Evolutionary conservation across 441 rosid species (phyloP).

Genomic region (Syzygium malaccense): DNA sequence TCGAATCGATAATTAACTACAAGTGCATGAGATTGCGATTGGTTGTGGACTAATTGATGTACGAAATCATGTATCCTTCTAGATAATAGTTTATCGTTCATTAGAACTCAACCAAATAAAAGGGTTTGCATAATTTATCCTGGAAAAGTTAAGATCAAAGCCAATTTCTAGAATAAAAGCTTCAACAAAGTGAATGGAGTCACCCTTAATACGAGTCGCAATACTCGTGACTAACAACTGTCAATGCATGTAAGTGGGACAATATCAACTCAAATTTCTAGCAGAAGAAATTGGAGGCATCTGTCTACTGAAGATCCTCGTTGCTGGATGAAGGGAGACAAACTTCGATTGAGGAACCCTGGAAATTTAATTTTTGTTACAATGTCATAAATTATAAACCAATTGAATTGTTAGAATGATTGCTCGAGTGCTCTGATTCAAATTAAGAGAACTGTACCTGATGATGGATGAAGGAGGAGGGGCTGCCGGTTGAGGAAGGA

Average conservation of each 20-base stretch:
- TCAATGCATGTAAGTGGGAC: background rate
- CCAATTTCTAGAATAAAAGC: background rate
- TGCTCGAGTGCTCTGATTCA: background rate
- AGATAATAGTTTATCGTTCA: background rate
- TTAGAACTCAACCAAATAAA: background rate
- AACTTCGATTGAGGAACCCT: background rate
- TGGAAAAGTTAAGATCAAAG: background rate
- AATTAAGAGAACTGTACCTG: background rate
- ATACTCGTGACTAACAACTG: background rate
- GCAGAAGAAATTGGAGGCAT: background rate
- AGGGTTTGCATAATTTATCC: background rate
- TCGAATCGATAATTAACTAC: background rate
- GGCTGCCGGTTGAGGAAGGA: background rate
- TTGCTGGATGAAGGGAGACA: background rate
- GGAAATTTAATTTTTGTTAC: background rate
- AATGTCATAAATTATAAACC: background rate
- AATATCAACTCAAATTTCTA: background rate
- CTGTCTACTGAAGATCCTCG: background rate
- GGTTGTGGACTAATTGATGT: background rate
- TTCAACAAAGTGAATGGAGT: background rate
- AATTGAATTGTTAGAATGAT: background rate
- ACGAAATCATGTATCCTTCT: rapidly evolving
- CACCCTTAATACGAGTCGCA: background rate
- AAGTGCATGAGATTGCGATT: background rate
- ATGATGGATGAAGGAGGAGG: background rate